Evolutionary conservation across 2,329 filamentous ascomycete genomes (phyloP).

Genomic region (Coniochaeta sp.): DNA sequence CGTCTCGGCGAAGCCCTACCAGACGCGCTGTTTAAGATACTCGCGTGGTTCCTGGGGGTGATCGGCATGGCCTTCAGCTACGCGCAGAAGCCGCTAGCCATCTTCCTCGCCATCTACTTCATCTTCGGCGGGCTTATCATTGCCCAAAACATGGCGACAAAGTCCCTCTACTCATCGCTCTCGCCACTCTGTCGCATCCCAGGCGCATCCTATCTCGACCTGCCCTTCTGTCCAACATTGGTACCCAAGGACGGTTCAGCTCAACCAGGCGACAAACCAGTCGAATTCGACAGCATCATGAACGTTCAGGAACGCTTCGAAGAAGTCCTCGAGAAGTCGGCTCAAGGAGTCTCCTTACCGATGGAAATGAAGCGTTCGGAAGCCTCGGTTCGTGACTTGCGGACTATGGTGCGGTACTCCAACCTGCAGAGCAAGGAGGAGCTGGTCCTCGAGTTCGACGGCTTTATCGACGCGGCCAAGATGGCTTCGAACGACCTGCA

Average conservation of each 20-base stretch:
- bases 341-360: constrained; percentile 60
- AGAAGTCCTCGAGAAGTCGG: constrained; percentile 62
- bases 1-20: constrained; percentile 29
- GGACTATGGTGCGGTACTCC: constrained; percentile 65
- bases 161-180: constrained; percentile 53
- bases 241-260: constrained; percentile 7
- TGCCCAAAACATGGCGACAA: constrained; percentile 54
- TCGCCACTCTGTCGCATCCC: constrained; percentile 66
- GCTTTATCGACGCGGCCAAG: constrained; percentile 64
- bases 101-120: constrained; percentile 55
- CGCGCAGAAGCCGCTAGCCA: constrained; percentile 57
- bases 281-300: constrained; percentile 72
- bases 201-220: constrained; percentile 50
- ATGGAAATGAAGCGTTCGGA: constrained; percentile 76
- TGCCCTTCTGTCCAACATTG: constrained; percentile 54
- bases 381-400: constrained; percentile 65
- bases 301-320: constrained; percentile 69
- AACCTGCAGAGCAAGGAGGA: constrained; percentile 61
- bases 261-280: constrained; percentile 19
- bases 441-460: constrained; percentile 67
- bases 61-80: constrained; percentile 52
- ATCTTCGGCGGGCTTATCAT: constrained; percentile 52
- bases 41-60: constrained; percentile 47
- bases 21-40: constrained; percentile 28
- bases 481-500: constrained; percentile 60